Conservation (phyloP, 441 rosid species). For the Euphorbia schlechtendalii region DNA sequence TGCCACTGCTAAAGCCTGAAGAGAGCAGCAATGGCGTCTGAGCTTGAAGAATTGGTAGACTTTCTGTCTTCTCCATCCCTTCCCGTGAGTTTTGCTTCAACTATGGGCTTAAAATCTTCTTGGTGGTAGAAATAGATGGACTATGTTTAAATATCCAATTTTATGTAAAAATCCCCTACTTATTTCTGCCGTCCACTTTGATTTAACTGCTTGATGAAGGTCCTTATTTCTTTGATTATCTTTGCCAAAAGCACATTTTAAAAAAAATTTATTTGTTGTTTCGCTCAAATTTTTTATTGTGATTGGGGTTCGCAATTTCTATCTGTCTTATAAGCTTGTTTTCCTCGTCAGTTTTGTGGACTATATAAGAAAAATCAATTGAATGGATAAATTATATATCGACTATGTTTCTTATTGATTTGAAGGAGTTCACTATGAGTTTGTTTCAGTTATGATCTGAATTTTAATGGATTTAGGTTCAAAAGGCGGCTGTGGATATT, state of each 20-base stretch:
- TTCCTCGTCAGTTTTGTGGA: neutral
- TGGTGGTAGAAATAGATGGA: neutral
- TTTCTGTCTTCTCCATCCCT: constrained; percentile 70
- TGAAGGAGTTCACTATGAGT: neutral
- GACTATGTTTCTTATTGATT: neutral
- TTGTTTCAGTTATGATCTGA: neutral
- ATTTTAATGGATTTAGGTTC: constrained; percentile 39
- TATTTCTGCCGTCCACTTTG: constrained; percentile 1
- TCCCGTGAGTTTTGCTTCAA: constrained; percentile 35
- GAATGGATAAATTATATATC: neutral
- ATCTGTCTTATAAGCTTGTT: neutral
- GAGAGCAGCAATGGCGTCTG: constrained; percentile 57
- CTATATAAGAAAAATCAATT: neutral
- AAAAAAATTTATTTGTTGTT: no score
- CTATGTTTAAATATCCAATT: neutral
- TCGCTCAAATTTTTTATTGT: neutral
- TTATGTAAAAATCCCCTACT: constrained; percentile 1
- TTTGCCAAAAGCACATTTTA: no score
- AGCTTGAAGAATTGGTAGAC: constrained; percentile 70
- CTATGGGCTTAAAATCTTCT: neutral
- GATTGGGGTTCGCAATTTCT: neutral
- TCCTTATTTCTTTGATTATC: no score
- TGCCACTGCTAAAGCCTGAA: neutral
- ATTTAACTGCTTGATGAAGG: neutral
- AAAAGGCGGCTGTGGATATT: constrained; percentile 79